Percentiles rank a stretch among this genome's conserved stretches.
Conservation (phyloP, 306 rosid genomes). For the Pachyrhizus erosus region DNA sequence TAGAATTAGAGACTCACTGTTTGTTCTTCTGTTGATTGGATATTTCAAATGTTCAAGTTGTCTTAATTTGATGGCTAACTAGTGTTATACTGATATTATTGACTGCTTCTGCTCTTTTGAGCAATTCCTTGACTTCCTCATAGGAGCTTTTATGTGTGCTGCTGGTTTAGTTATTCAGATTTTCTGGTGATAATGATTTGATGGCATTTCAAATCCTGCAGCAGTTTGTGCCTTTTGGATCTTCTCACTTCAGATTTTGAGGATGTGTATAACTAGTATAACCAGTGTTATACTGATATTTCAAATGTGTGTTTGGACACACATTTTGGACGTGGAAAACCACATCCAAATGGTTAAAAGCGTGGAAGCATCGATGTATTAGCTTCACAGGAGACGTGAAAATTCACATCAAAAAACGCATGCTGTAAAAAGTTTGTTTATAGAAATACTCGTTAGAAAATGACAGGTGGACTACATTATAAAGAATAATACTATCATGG, state of each 20-base stretch:
- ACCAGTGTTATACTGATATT: too few species aligned
- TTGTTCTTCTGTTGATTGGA: not conserved
- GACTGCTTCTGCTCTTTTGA: not conserved
- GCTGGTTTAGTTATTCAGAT: not conserved
- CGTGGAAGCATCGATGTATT: too few species aligned
- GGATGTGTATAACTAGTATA: too few species aligned
- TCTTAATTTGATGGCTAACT: constrained; percentile 24
- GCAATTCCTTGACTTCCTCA: not conserved
- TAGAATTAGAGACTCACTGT: constrained; percentile 21
- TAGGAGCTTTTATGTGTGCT: not conserved
- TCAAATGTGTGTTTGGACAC: too few species aligned
- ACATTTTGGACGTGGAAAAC: too few species aligned
- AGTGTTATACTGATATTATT: not conserved
- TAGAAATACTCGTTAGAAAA: not conserved
- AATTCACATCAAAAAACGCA: too few species aligned
- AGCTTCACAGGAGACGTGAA: too few species aligned
- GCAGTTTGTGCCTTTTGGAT: not conserved
- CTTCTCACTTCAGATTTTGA: not conserved
- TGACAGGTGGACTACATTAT: not conserved
- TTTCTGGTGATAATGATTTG: not conserved
- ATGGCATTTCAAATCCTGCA: not conserved
- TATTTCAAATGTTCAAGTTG: not conserved
- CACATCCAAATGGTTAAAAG: too few species aligned
- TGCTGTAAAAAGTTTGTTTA: too few species aligned
- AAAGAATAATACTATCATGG: not conserved